Base-by-base conservation (phyloP, 768 basidiomycete genomes). In the Mycena rebaudengoi region DNA sequence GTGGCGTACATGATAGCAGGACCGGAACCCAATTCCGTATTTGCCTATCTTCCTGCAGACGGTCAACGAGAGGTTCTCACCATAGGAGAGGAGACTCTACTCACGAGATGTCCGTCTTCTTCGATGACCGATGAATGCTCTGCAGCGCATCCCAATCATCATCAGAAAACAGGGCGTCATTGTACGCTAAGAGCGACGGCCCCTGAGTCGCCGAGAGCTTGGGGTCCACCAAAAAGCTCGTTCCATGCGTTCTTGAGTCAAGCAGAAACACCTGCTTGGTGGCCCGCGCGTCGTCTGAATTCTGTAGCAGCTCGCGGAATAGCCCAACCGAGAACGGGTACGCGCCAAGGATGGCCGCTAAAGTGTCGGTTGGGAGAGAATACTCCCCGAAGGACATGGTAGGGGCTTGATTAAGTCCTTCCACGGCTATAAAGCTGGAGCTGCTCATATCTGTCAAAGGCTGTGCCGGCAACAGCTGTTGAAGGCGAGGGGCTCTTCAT, bases 21-120 rank as follows among this genome's bases (percentile, higher is more conserved):
- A 80, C 18, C 85, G 72, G 66, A 86, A 84, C 0, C 85, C 85
- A 20, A 85, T 75, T 0, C 84, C 85, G 63, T 81, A 85, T 66
- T 85, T 86, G 20, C 85, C 85, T 7, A 83, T 85, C 72, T 83
- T 85, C 0, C 84, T 85, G 67, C 18, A 28, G 37, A n/a, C n/a
- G n/a, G n/a, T n/a, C n/a, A n/a, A n/a, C n/a, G n/a, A n/a, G n/a
- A 51, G 21, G 33, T 3, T 37, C 18, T 30, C 16, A 60, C 50
- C 1, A 62, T 59, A 29, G 23, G 48, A 52, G 23, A 62, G 32
- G 3, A 41, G 28, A 28, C 48, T 12, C 21, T 40, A 70, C 78
- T 63, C 69, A 82, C 83, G 82, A 79, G 0, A 75, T 76, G 67
- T 86, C 85, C 0, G 69, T 67, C 39, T 68, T 77, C 69, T 86